phyloP scores from a whole-genome alignment of 2,329 filamentous ascomycete genomes.

The Sclerotinia subarctica region DNA sequence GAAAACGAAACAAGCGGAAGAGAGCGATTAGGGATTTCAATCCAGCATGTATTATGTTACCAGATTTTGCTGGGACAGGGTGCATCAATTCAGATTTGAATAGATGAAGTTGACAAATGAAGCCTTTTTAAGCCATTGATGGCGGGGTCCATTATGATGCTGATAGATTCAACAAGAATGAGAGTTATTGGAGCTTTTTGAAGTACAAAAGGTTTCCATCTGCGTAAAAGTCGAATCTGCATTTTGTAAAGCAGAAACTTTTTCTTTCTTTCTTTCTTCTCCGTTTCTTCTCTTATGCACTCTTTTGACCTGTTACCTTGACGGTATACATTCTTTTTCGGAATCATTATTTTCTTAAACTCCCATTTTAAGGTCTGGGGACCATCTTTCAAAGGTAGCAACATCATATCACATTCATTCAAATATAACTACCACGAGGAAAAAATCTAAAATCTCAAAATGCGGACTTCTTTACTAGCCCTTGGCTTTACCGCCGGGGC shows the following conservation, averaged over 20 bases:
- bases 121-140: background rate
- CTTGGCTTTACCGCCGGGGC: constrained; percentile 15
- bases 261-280: constrained; percentile 13
- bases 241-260: background rate
- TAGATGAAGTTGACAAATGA: constrained; percentile 11
- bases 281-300: constrained; percentile 1
- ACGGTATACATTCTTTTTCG: constrained; percentile 20
- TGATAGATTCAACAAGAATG: background rate
- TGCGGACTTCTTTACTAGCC: constrained; percentile 13
- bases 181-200: background rate
- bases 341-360: constrained; percentile 16
- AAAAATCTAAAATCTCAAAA: background rate
- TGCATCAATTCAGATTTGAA: constrained; percentile 4
- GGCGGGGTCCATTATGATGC: background rate
- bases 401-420: constrained; percentile 13
- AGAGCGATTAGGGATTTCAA: constrained; percentile 10
- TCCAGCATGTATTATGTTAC: background rate
- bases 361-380: constrained; percentile 17
- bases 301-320: constrained; percentile 13
- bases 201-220: constrained; percentile 17
- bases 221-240: background rate
- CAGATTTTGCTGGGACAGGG: background rate
- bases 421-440: background rate
- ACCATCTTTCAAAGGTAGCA: background rate
- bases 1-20: constrained; percentile 8